Base-by-base conservation (phyloP, 2,329 filamentous ascomycete genomes). In the Cadophora luteo-olivacea region DNA sequence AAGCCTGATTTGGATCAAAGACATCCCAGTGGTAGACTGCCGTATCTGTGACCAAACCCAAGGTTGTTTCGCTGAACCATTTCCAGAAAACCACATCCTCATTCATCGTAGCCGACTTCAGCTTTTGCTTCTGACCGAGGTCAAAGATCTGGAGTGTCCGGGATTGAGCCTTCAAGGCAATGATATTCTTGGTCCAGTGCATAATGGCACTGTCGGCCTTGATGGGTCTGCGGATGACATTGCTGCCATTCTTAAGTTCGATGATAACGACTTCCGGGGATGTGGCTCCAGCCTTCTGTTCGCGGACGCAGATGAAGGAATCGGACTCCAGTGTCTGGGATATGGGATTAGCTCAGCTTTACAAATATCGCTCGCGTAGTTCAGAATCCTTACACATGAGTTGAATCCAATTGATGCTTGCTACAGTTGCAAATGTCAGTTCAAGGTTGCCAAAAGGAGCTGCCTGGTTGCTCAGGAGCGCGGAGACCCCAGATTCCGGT, bases 201-300 rank as follows among this genome's bases (percentile, higher is more conserved):
- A 99, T 98, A 80, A 99, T 97, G 77, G 97, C 96, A 88, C 94
- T 98, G 84, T 99, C 96, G 78, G 96, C 96, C 86, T 97, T 98
- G 85, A 99, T 99, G 61, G 95, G 93, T 79, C 95, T 89, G 78
- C 92, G 91, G 76, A 93, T 96, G 80, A 97, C 90, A 85, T 96
- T 95, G 88, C 97, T 97, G 84, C 90, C 90, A 83, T 97, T 97
- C 83, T 98, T 97, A 79, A 99, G 91, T 82, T 99, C 93, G 83
- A 99, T 85, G 81, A 99, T 99, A 82, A 99, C 92, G 74, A 99
- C 95, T 83, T 97, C 94, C 73, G 94, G 92, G 76, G 92, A 91
- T 73, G 93, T 88, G 73, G 90, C 88, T 77, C 94, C 92, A 80
- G 88, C 91, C 81, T 94, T 91, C 85, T 97, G 95, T 84, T 98